phyloP scores from a whole-genome alignment of 2,329 filamentous ascomycete species.

The Microthyrium microscopicum region DNA sequence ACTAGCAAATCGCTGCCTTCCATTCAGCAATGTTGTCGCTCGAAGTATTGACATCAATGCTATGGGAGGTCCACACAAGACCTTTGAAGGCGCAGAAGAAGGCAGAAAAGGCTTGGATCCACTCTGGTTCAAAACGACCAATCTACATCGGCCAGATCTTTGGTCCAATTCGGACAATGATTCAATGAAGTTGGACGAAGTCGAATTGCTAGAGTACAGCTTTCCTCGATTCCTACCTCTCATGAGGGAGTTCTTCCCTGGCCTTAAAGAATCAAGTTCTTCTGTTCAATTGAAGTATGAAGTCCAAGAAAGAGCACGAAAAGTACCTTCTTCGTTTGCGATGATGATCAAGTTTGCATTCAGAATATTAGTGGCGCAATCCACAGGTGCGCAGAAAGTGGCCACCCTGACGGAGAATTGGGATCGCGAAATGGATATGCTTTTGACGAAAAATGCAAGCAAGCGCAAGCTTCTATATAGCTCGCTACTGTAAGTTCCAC shows the following conservation, averaged over 20 bases:
- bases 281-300: too few species aligned
- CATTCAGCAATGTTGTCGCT: conserved; percentile 60
- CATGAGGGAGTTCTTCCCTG: conserved; percentile 5
- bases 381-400: too few species aligned
- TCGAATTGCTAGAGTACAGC: neutral
- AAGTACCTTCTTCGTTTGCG: too few species aligned
- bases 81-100: conserved; percentile 78
- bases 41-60: conserved; percentile 84
- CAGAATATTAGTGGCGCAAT: too few species aligned
- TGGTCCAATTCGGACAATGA: conserved; percentile 1
- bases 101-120: conserved; percentile 75
- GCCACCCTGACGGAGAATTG: too few species aligned
- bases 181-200: neutral
- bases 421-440: too few species aligned
- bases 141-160: conserved; percentile 16
- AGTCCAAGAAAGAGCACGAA: too few species aligned
- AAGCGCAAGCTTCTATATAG: too few species aligned
- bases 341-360: too few species aligned
- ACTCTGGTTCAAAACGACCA: conserved; percentile 51
- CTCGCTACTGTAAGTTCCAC: too few species aligned
- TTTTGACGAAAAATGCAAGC: too few species aligned
- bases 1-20: conserved; percentile 77
- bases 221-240: conserved; percentile 3
- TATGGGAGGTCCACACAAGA: conserved; percentile 45
- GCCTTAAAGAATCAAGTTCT: too few species aligned